A percentile compares a stretch with the other conserved stretches of the same genome.
These are phyloP conservation scores for Metrosideros polymorpha DNA, from an alignment of 441 rosid species.

Conservation along the genomic window DNA sequence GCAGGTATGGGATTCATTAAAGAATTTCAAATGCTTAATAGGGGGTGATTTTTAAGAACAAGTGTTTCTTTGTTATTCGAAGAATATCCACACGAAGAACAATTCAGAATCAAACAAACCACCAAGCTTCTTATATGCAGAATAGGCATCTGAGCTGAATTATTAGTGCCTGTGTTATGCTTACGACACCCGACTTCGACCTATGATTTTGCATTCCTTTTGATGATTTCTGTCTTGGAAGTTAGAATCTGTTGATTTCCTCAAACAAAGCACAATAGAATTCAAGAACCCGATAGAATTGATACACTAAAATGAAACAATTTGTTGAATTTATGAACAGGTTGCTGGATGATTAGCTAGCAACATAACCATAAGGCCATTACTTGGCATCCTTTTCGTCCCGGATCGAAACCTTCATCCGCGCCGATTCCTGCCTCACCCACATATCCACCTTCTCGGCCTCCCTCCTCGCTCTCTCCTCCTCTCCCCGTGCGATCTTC, in stretches of 20 bases:
- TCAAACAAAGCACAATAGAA: background rate
- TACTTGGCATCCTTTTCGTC: background rate
- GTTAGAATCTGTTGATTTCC: background rate
- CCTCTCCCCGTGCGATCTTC: slow-evolving; percentile 3
- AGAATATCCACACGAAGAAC: background rate
- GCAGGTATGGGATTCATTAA: background rate
- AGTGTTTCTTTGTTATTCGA: background rate
- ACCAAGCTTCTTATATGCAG: background rate
- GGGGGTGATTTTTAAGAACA: background rate
- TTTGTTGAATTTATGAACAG: background rate
- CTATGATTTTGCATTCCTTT: background rate
- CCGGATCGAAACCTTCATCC: background rate
- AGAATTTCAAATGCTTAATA: background rate
- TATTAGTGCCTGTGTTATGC: background rate
- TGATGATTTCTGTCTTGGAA: background rate
- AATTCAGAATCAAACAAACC: background rate
- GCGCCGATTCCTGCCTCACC: slow-evolving; percentile 6
- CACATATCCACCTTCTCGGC: slow-evolving; percentile 1
- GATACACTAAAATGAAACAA: background rate
- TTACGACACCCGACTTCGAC: background rate
- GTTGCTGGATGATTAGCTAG: background rate
- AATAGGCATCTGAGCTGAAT: background rate
- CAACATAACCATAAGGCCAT: background rate
- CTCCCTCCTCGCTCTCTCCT: background rate
- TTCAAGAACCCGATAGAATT: background rate